These are phyloP conservation scores for Ophiostoma pallidulum DNA, from an alignment of 2,329 filamentous ascomycete genomes.

Conservation along the genomic window DNA sequence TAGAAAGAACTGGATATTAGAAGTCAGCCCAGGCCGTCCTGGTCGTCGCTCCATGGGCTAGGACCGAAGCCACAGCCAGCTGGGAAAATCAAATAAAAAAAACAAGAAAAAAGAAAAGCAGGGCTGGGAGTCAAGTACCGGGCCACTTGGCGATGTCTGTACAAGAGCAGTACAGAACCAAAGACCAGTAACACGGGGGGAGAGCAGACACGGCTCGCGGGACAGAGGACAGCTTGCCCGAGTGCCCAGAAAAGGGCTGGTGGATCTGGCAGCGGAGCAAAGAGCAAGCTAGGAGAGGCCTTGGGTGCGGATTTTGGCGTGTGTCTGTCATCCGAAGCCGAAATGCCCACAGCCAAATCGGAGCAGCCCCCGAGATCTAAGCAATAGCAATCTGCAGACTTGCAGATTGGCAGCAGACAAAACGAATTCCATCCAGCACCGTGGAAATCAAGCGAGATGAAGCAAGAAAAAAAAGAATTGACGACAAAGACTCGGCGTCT, in stretches of 20 bases:
- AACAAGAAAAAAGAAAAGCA: neutral
- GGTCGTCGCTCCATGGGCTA: neutral
- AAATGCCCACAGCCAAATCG: neutral
- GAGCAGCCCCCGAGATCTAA: neutral
- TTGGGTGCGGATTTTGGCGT: neutral
- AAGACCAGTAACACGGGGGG: no score
- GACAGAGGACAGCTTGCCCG: constrained; percentile 5
- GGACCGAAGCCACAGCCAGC: neutral
- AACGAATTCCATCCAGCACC: neutral
- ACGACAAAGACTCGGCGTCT: neutral
- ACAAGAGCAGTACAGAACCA: neutral
- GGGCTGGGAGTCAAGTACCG: neutral
- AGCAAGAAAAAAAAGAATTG: neutral
- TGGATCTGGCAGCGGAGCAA: neutral
- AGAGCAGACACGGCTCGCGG: no score
- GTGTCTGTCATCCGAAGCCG: neutral
- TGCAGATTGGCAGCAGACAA: neutral
- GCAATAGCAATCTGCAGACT: no score
- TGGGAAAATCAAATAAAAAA: neutral
- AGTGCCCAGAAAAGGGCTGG: neutral
- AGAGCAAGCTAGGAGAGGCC: neutral
- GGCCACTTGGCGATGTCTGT: no score
- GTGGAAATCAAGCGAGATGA: neutral
- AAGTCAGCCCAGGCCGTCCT: neutral
- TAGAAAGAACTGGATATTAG: neutral